A percentile compares a stretch with the other conserved stretches of the same genome.
Evolutionary conservation across 768 basidiomycete genomes (phyloP).

Genomic region (Boletus edulis): DNA sequence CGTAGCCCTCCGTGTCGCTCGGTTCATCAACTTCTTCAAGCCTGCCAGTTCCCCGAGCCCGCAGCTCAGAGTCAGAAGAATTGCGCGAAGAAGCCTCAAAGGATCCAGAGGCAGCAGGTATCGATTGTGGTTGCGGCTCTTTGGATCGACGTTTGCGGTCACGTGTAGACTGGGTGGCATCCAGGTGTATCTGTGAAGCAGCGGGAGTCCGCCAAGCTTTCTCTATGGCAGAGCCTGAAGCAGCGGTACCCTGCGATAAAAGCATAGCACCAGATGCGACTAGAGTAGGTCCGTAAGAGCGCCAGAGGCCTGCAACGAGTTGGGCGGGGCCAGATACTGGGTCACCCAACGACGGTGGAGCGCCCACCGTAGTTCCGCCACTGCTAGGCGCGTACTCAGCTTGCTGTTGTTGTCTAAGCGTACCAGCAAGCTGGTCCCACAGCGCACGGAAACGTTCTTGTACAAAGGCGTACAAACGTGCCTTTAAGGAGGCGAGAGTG

Average conservation of each 20-base stretch:
- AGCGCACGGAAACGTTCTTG: conserved; percentile 60
- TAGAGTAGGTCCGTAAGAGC: conserved; percentile 72
- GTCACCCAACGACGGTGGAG: conserved; percentile 48
- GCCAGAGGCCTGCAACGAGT: conserved; percentile 67
- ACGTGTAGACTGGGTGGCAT: conserved; percentile 31
- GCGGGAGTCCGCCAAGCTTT: conserved; percentile 28
- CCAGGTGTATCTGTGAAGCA: conserved; percentile 30
- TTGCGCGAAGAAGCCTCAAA: conserved; percentile 33
- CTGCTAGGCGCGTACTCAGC: conserved; percentile 15
- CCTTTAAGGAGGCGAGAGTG: conserved; percentile 64
- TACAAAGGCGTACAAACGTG: conserved; percentile 56
- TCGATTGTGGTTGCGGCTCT: conserved; percentile 36
- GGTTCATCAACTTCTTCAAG: conserved; percentile 75
- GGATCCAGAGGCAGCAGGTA: conserved; percentile 31
- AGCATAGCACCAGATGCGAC: conserved; percentile 66
- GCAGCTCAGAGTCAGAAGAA: conserved; percentile 43
- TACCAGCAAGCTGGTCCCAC: conserved; percentile 62
- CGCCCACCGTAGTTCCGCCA: conserved; percentile 25
- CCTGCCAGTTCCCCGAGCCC: conserved; percentile 45
- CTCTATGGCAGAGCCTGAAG: conserved; percentile 33
- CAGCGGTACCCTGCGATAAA: conserved; percentile 49
- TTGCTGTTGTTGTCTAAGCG: conserved; percentile 44
- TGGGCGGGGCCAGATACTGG: conserved; percentile 64
- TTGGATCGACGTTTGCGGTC: conserved; percentile 53
- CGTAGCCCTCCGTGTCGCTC: conserved; percentile 67